Conservation (phyloP, 2,329 filamentous ascomycete genomes). For the Blastomyces emzantsi region DNA sequence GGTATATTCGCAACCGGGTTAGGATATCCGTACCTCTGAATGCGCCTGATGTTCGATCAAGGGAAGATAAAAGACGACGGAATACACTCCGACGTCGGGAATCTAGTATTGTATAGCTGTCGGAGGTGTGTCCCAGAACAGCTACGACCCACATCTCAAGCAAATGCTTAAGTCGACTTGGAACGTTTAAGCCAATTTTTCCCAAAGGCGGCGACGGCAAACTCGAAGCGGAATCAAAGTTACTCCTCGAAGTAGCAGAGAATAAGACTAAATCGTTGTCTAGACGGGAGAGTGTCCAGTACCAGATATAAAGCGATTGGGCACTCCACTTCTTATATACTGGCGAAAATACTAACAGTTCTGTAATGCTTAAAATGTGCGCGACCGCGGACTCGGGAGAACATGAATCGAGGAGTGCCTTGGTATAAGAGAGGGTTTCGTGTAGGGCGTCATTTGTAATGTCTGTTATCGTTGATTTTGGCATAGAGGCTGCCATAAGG, state of each 20-base stretch:
- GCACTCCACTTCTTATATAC: constrained; percentile 15
- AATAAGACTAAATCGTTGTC: constrained; percentile 1
- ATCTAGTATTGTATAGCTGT: background rate
- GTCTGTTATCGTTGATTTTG: background rate
- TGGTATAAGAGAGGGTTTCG: constrained; percentile 12
- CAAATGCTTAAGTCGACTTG: background rate
- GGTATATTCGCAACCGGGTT: background rate
- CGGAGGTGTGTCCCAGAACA: background rate
- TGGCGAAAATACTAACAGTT: constrained; percentile 22
- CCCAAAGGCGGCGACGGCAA: background rate
- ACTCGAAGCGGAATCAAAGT: background rate
- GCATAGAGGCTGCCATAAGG: constrained; percentile 8
- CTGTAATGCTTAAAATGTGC: constrained; percentile 27
- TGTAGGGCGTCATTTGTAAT: background rate
- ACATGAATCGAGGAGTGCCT: constrained; percentile 18
- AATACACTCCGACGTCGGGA: constrained; percentile 2
- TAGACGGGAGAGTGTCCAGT: constrained; percentile 16
- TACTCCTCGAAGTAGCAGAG: background rate
- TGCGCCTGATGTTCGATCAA: background rate
- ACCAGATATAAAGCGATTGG: constrained; percentile 26
- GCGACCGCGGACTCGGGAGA: constrained; percentile 20
- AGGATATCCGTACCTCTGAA: background rate
- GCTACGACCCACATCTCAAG: constrained; percentile 3
- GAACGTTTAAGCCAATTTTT: background rate
- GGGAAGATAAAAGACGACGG: background rate